These are phyloP conservation scores for Cantharellus anzutake DNA, from an alignment of 768 basidiomycete species.

Conservation along the genomic window DNA sequence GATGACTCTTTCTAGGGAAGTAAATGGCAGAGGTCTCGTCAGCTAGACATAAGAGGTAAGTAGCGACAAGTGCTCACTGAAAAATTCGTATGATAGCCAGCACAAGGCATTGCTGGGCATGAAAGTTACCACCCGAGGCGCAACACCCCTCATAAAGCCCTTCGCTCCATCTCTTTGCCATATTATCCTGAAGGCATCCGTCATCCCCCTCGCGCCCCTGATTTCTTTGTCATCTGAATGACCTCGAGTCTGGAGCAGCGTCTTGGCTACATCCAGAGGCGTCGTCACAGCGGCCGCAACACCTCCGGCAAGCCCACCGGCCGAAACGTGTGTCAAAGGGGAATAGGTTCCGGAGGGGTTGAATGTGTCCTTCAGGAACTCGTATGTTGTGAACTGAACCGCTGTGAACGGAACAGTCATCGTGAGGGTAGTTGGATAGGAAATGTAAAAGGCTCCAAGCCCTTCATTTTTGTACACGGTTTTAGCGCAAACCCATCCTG, in stretches of 20 bases:
- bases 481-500: constrained; percentile 67
- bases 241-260: constrained; percentile 87
- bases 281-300: constrained; percentile 92
- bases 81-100: constrained; percentile 97
- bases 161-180: constrained; percentile 67
- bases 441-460: constrained; percentile 83
- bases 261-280: constrained; percentile 94
- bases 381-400: constrained; percentile 93
- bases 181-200: constrained; percentile 76
- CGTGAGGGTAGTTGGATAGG: constrained; percentile 92
- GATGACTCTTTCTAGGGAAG: background rate
- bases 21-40: background rate
- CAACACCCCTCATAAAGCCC: constrained; percentile 74
- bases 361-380: constrained; percentile 67
- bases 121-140: constrained; percentile 82
- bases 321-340: constrained; percentile 78
- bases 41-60: background rate
- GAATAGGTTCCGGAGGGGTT: constrained; percentile 82
- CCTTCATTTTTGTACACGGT: constrained; percentile 79
- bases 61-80: constrained; percentile 45
- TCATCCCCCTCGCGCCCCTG: constrained; percentile 63
- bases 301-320: constrained; percentile 83
- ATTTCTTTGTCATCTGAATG: constrained; percentile 75
- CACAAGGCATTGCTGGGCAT: constrained; percentile 95
- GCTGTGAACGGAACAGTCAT: constrained; percentile 98